phyloP scores from a whole-genome alignment of 306 rosid genomes.

The Amphicarpaea edgeworthii region DNA sequence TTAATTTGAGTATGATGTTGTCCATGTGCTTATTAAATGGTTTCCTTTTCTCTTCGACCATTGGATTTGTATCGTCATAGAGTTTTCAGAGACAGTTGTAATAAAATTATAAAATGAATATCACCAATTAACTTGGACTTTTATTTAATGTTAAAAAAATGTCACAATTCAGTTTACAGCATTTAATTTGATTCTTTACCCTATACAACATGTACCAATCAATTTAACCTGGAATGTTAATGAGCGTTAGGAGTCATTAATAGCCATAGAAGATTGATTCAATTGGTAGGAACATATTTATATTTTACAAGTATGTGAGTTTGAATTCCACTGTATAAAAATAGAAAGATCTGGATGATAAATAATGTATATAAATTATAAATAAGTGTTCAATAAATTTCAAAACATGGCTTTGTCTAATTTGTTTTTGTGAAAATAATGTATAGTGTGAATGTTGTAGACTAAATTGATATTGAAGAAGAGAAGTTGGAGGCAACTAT shows the following conservation, averaged over 20 bases:
- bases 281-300: too few species aligned
- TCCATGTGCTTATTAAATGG: constrained; percentile 28
- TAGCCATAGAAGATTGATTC: too few species aligned
- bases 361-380: too few species aligned
- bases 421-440: background rate
- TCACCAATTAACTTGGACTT: background rate
- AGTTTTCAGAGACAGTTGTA: constrained; percentile 6
- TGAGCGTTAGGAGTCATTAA: background rate
- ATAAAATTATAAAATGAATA: background rate
- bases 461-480: background rate
- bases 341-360: too few species aligned
- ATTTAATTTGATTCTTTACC: too few species aligned
- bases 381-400: too few species aligned
- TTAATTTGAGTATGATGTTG: constrained; percentile 23
- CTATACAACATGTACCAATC: too few species aligned
- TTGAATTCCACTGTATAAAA: too few species aligned
- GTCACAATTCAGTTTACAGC: background rate
- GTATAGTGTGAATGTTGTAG: background rate
- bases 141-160: background rate
- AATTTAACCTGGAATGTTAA: background rate
- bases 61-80: background rate
- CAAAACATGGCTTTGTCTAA: too few species aligned
- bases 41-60: constrained; percentile 25
- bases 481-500: background rate
- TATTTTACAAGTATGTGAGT: too few species aligned